phyloP scores from a whole-genome alignment of 2,329 filamentous ascomycete genomes.

The Cytospora leucostoma region DNA sequence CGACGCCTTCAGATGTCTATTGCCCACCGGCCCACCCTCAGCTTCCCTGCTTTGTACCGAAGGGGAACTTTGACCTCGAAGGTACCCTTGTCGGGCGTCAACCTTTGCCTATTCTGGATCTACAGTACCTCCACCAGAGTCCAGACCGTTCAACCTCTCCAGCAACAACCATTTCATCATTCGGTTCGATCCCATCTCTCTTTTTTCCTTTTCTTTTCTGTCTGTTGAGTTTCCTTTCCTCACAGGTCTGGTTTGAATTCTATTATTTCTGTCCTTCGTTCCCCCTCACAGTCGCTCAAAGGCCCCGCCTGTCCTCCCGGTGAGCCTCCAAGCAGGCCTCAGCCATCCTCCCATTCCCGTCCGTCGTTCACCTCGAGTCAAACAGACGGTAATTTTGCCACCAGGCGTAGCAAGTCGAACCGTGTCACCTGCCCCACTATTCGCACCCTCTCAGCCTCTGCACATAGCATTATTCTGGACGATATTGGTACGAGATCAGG shows the following conservation, averaged over 20 bases:
- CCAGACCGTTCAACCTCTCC: slow-evolving; percentile 18
- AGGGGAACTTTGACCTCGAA: slow-evolving; percentile 18
- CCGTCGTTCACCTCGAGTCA: slow-evolving; percentile 16
- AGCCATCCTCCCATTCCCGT: slow-evolving; percentile 17
- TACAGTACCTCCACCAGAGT: slow-evolving; percentile 15
- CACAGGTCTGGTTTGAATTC: slow-evolving; percentile 8
- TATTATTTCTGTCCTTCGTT: slow-evolving; percentile 12
- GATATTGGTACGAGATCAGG: slow-evolving; percentile 29
- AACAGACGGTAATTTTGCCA: slow-evolving; percentile 27
- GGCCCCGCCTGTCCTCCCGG: slow-evolving; percentile 20
- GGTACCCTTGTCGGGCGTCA: slow-evolving; percentile 20
- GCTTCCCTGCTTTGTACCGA: slow-evolving; percentile 24
- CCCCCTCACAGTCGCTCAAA: slow-evolving; percentile 7
- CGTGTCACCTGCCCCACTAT: slow-evolving; percentile 30
- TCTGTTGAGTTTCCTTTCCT: slow-evolving; percentile 15
- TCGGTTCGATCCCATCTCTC: slow-evolving; percentile 24
- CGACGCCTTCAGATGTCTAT: slow-evolving; percentile 19
- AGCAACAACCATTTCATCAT: slow-evolving; percentile 24
- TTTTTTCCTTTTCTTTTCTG: slow-evolving; percentile 2
- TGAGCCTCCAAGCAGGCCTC: slow-evolving; percentile 19
- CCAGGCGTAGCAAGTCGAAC: slow-evolving; percentile 23
- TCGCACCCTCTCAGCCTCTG: slow-evolving; percentile 27
- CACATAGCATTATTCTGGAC: slow-evolving; percentile 26
- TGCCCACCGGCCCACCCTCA: slow-evolving; percentile 21
- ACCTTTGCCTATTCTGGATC: slow-evolving; percentile 21